These are phyloP conservation scores for Musa balbisiana DNA, from an alignment of 202 grass and related monocot genomes.

Conservation along the genomic window DNA sequence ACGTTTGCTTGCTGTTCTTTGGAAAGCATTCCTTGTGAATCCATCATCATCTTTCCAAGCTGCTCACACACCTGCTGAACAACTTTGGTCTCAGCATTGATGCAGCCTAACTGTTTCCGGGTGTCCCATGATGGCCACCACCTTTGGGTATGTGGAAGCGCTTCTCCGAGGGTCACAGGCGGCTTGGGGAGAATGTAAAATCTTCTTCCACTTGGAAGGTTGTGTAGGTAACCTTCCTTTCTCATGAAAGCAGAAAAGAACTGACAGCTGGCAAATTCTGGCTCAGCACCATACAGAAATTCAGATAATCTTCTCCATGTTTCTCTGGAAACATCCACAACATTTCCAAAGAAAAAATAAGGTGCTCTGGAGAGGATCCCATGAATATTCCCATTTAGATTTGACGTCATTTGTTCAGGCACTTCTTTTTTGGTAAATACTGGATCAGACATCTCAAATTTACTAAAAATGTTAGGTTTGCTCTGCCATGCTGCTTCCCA, in stretches of 20 bases:
- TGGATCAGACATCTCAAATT: constrained; percentile 9
- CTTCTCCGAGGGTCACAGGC: constrained; percentile 49
- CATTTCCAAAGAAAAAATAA: constrained; percentile 73
- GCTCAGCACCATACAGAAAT: constrained; percentile 55
- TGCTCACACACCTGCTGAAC: constrained; percentile 34
- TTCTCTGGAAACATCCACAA: constrained; percentile 37
- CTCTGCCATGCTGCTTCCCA: not conserved
- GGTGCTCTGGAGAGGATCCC: constrained; percentile 32
- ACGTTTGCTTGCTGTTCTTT: constrained; percentile 33
- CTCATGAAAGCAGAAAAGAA: constrained; percentile 57
- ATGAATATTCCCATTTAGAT: constrained; percentile 6
- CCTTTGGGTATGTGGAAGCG: constrained; percentile 43
- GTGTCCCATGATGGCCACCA: constrained; percentile 77
- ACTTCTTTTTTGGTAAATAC: constrained; percentile 38
- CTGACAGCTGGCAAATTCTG: constrained; percentile 63
- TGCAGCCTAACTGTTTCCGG: constrained; percentile 44
- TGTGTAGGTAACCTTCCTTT: constrained; percentile 87
- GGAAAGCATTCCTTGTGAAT: constrained; percentile 45
- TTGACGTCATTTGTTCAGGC: constrained; percentile 11
- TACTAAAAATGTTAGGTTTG: not conserved
- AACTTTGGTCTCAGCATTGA: constrained; percentile 27
- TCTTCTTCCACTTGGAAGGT: constrained; percentile 49
- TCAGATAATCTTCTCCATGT: constrained; percentile 51
- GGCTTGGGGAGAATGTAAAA: constrained; percentile 36
- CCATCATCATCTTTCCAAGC: constrained; percentile 32